Conservation (phyloP, 2,329 filamentous ascomycete genomes). For the Alternaria arborescens region DNA sequence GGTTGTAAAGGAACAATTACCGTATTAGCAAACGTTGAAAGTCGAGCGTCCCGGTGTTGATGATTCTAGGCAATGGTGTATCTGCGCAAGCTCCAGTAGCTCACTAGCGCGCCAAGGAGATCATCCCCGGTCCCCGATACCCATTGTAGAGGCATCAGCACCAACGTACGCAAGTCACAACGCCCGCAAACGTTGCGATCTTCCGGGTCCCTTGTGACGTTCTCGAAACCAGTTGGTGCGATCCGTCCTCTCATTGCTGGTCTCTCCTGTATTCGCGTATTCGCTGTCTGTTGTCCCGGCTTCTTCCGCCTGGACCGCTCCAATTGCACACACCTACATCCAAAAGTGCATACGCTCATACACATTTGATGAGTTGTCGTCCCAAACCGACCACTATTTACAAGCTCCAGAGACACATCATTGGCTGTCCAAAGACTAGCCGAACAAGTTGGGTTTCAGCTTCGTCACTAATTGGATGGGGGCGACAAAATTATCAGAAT, state of each 20-base stretch:
- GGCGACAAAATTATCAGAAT: conserved; percentile 39
- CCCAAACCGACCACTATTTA: conserved; percentile 40
- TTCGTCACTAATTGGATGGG: conserved; percentile 42
- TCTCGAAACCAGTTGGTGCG: not conserved
- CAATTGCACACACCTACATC: conserved; percentile 37
- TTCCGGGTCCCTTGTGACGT: conserved; percentile 1
- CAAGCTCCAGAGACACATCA: conserved; percentile 31
- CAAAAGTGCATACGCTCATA: conserved; percentile 38
- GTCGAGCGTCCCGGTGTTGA: conserved; percentile 25
- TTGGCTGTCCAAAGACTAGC: conserved; percentile 45
- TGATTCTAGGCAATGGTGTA: conserved; percentile 41
- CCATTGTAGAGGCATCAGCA: not conserved
- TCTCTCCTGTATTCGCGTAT: not conserved
- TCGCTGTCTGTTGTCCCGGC: conserved; percentile 15
- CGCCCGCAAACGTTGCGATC: not conserved
- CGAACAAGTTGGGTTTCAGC: conserved; percentile 48
- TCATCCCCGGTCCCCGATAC: not conserved
- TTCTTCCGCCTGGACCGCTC: conserved; percentile 32
- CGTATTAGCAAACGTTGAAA: conserved; percentile 4
- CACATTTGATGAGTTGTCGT: conserved; percentile 52
- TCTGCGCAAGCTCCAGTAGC: conserved; percentile 39
- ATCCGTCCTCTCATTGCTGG: not conserved
- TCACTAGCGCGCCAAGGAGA: conserved; percentile 27
- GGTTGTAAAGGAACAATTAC: not conserved
- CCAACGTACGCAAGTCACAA: not conserved